These are phyloP conservation scores for Lentithecium fluviatile DNA, from an alignment of 495 filamentous ascomycete species.

Conservation along the genomic window DNA sequence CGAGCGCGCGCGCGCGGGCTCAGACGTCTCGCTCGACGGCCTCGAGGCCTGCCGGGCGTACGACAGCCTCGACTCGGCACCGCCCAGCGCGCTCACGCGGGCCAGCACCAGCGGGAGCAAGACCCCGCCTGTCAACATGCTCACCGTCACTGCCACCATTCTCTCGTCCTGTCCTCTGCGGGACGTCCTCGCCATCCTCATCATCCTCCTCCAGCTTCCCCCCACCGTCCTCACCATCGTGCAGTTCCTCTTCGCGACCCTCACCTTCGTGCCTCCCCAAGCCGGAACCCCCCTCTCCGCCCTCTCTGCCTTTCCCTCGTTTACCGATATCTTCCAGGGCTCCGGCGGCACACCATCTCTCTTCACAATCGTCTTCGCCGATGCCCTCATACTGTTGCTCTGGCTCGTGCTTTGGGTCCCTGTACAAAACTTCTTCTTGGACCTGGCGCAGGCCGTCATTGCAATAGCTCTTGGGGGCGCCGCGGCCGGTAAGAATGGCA, in stretches of 20 bases:
- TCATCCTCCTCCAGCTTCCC: slow-evolving; percentile 94
- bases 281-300: slow-evolving; percentile 50
- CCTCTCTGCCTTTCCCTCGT: slow-evolving; percentile 53
- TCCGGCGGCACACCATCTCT: slow-evolving; percentile 71
- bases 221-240: slow-evolving; percentile 85
- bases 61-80: slow-evolving; percentile 10
- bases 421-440: slow-evolving; percentile 82
- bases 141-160: slow-evolving; percentile 78
- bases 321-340: slow-evolving; percentile 73
- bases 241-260: slow-evolving; percentile 87
- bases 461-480: slow-evolving; percentile 90
- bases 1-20: slow-evolving; percentile 24
- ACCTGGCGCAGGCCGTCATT: slow-evolving; percentile 95
- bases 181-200: slow-evolving; percentile 96
- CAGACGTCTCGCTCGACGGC: slow-evolving; percentile 31
- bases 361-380: slow-evolving; percentile 76
- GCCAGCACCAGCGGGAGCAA: slow-evolving; percentile 39
- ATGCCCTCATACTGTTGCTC: slow-evolving; percentile 73
- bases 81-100: slow-evolving; percentile 11
- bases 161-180: slow-evolving; percentile 85
- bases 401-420: slow-evolving; percentile 92
- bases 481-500: slow-evolving; percentile 62
- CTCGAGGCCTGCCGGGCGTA: slow-evolving; percentile 31
- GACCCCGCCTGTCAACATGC: slow-evolving; percentile 57
- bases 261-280: slow-evolving; percentile 86